phyloP scores from a whole-genome alignment of 1,139 yeast genomes.

The Suhomyces bribrorum region DNA sequence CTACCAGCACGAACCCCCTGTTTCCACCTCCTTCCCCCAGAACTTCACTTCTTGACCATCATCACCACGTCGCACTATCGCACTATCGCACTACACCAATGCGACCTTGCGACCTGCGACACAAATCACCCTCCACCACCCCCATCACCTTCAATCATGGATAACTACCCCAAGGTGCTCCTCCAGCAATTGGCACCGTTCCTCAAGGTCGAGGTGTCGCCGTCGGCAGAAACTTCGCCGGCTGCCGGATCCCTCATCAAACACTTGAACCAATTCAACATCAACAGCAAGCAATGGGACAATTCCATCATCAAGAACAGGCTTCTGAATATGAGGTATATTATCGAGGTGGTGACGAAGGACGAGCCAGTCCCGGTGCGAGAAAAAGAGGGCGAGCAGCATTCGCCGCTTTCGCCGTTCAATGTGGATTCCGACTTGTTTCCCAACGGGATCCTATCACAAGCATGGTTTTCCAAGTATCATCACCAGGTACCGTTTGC shows the following conservation, averaged over 20 bases:
- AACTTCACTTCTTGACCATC: too few relatives aligned
- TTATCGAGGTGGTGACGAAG: conserved; percentile 21
- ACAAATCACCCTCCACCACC: not conserved
- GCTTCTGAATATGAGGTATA: conserved; percentile 35
- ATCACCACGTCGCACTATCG: not conserved
- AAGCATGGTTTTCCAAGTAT: conserved; percentile 42
- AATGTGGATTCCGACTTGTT: conserved; percentile 37
- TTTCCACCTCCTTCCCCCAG: too few relatives aligned
- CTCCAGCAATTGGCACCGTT: conserved; percentile 40
- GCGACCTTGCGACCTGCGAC: too few relatives aligned
- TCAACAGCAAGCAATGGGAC: conserved; percentile 38
- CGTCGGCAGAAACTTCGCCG: not conserved
- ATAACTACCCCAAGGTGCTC: conserved; percentile 28
- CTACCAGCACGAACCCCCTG: too few relatives aligned
- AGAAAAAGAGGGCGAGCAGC: conserved; percentile 16
- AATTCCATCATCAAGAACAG: conserved; percentile 41
- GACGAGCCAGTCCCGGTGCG: conserved; percentile 3
- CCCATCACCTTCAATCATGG: conserved; percentile 24
- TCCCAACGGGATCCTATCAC: conserved; percentile 45
- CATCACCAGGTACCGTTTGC: conserved; percentile 36
- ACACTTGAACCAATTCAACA: conserved; percentile 17
- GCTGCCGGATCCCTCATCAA: conserved; percentile 7
- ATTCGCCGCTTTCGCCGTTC: conserved; percentile 41
- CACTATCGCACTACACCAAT: not conserved
- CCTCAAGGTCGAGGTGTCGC: conserved; percentile 17